phyloP scores from a whole-genome alignment of 257 asterid genomes.

The Petrea volubilis region DNA sequence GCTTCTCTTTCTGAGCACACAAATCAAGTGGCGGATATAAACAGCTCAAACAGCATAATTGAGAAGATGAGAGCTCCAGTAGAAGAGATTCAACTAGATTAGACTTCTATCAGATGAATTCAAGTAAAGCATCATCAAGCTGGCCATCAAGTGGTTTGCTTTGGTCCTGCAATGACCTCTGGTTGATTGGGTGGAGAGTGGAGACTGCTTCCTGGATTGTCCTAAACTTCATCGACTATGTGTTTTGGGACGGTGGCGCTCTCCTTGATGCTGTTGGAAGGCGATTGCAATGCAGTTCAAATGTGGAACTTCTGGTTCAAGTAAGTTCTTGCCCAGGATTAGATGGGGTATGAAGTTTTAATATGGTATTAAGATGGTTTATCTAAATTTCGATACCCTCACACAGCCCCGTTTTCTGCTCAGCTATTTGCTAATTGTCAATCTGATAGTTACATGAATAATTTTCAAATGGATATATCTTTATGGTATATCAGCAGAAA shows the following conservation, averaged over 20 bases:
- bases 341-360: neutral
- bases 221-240: constrained; percentile 56
- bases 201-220: no score
- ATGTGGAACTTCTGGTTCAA: constrained; percentile 74
- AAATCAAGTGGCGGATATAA: no score
- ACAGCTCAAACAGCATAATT: no score
- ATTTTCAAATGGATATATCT: neutral
- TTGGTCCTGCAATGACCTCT: constrained; percentile 84
- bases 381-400: neutral
- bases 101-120: no score
- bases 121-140: no score
- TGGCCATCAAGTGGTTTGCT: constrained; percentile 84
- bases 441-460: constrained; percentile 1
- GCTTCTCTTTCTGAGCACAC: no score
- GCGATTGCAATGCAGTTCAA: constrained; percentile 55
- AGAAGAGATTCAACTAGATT: no score
- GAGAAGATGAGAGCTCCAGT: no score
- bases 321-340: constrained; percentile 36
- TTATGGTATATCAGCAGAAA: constrained; percentile 1
- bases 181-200: constrained; percentile 70
- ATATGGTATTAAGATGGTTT: neutral
- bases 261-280: constrained; percentile 72
- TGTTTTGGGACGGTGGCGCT: constrained; percentile 59
- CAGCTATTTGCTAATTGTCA: neutral
- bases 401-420: constrained; percentile 1